Evolutionary conservation across 768 basidiomycete genomes (phyloP), one percentile per base, ranked within the genome.

Genomic region (Phanerochaete sordida): DNA sequence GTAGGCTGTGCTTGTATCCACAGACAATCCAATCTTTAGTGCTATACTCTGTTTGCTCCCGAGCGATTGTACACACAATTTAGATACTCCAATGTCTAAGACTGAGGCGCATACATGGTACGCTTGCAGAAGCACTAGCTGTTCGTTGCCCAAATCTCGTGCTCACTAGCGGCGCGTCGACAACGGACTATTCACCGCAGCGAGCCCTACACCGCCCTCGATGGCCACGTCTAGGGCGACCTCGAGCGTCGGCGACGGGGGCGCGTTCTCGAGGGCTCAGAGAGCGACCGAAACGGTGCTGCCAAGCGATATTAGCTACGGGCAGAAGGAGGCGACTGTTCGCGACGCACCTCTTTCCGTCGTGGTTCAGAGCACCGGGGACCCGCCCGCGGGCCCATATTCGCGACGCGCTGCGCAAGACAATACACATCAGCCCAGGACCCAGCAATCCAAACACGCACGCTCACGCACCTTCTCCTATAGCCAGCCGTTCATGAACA

Each of bases 401-500:
- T 74, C 11, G 69, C 70, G 3, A 71, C 73, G 2, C 73, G 67
- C 68, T 35, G 48, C 1, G 2, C 19, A 6, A 19, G 33, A n/a
- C n/a, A 16, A 23, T 21, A 49, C 13, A 26, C 48, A 2, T 43
- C 7, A 19, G 8, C 39, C 8, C 7, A 11, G 5, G 39, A 43
- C 39, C 6, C 6, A 35, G 13, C 13, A 6, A 43, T 43, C 11
- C 4, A 43, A 24, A 8, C 11, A 44, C 30, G 28, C 24, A 47
- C 57, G 11, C 8, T 4, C 19, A 43, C 80, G 60, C 62, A 84
- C 89, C 73, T 92, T 93, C 8, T 91, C 92, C 83, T 90, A 90
- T 83, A 88, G 87, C 92, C 92, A 93, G 13, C 91, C 92, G 65
- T 94, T 93, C 23, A 93, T 87, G 59, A 89, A 93, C 45, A 93